Conservation (phyloP, 176 grass and related monocot species). For the Calamus simplicifolius region DNA sequence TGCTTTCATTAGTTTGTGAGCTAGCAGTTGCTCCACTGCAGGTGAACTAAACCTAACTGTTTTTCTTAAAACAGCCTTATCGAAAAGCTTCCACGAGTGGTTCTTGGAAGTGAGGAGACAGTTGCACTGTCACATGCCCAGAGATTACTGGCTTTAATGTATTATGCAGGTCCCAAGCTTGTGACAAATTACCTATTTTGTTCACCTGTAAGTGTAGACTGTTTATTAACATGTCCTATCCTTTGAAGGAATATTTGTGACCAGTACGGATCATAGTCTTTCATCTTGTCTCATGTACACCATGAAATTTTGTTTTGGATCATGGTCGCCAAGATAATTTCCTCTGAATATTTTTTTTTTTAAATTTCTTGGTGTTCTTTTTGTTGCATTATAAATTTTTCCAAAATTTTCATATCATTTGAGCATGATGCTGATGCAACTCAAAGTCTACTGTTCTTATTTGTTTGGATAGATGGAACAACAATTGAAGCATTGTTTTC, state of each 20-base stretch:
- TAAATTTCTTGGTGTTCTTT: too few species aligned
- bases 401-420: too few species aligned
- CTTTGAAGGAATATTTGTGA: too few species aligned
- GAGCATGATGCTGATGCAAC: too few species aligned
- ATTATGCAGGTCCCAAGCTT: conserved; percentile 80
- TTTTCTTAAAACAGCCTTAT: conserved; percentile 54
- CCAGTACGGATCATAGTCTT: not conserved
- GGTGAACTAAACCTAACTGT: conserved; percentile 1
- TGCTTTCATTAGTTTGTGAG: conserved; percentile 16
- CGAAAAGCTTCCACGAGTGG: conserved; percentile 57
- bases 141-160: conserved; percentile 72
- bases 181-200: conserved; percentile 62
- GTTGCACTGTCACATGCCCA: conserved; percentile 69
- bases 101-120: conserved; percentile 79
- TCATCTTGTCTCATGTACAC: not conserved
- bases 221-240: not conserved
- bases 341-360: too few species aligned
- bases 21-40: too few species aligned
- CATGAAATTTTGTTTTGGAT: too few species aligned
- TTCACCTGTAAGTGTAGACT: conserved; percentile 54
- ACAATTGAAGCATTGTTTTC: too few species aligned
- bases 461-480: too few species aligned
- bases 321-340: too few species aligned
- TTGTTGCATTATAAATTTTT: too few species aligned
- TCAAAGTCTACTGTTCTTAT: too few species aligned